Conservation (phyloP, 208 protist species). For the Leishmania major region DNA sequence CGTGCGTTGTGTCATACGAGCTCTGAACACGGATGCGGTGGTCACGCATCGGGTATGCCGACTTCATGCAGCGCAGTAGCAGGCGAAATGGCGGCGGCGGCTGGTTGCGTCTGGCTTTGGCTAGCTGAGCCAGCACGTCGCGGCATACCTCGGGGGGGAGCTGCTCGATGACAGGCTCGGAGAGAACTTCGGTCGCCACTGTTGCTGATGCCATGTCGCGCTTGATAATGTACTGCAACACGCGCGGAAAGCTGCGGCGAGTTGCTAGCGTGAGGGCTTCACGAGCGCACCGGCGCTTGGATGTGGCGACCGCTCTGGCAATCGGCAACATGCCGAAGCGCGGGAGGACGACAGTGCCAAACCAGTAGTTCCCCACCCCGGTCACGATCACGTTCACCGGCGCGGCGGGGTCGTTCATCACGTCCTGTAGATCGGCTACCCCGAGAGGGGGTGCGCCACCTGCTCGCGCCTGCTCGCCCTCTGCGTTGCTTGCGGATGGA, state of each 20-base stretch:
- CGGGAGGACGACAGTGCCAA: slow-evolving; percentile 69
- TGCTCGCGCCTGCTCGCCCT: background rate
- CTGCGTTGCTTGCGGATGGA: background rate
- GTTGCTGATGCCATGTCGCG: slow-evolving; percentile 47
- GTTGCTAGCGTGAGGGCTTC: slow-evolving; percentile 81
- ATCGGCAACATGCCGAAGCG: slow-evolving; percentile 59
- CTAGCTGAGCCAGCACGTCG: slow-evolving; percentile 44
- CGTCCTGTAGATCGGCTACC: background rate
- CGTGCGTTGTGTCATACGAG: slow-evolving; percentile 32
- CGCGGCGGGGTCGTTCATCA: slow-evolving; percentile 1
- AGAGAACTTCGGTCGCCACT: slow-evolving; percentile 58
- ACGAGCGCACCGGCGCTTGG: slow-evolving; percentile 50
- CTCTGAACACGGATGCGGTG: slow-evolving; percentile 75
- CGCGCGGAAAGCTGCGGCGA: slow-evolving; percentile 63
- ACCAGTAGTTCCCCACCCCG: slow-evolving; percentile 74
- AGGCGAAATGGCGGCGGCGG: slow-evolving; percentile 35
- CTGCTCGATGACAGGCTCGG: slow-evolving; percentile 59
- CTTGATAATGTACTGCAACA: slow-evolving; percentile 63
- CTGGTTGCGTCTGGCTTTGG: background rate
- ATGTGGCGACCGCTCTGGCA: slow-evolving; percentile 58
- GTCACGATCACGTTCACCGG: slow-evolving; percentile 51
- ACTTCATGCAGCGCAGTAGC: slow-evolving; percentile 33
- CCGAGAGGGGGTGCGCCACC: background rate
- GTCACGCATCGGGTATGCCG: slow-evolving; percentile 36
- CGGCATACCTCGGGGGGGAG: slow-evolving; percentile 49